phyloP scores from a whole-genome alignment of 441 rosid genomes.

The Eutrema salsugineum region DNA sequence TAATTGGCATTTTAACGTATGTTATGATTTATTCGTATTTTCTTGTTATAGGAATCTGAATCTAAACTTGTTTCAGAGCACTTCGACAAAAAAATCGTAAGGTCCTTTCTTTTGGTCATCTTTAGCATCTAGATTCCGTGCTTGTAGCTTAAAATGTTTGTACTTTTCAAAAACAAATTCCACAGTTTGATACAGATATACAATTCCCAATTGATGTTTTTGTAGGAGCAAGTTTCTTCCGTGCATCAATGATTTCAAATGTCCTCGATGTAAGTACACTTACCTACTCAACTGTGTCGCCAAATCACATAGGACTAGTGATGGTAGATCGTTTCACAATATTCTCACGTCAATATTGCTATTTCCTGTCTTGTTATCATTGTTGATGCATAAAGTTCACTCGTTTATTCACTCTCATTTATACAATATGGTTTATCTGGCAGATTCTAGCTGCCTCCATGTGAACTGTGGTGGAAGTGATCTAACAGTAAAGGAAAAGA shows the following conservation, averaged over 20 bases:
- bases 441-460: conserved; percentile 59
- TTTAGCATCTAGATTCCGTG: not conserved
- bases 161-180: not conserved
- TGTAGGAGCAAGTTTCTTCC: conserved; percentile 51
- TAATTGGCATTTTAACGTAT: conserved; percentile 7
- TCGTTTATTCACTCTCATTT: not conserved
- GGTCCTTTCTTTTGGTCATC: conserved; percentile 27
- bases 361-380: not conserved
- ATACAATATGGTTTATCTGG: conserved; percentile 4
- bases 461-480: conserved; percentile 71
- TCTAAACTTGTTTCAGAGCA: conserved; percentile 68
- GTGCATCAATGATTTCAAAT: conserved; percentile 54
- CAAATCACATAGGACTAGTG: not conserved
- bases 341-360: not conserved
- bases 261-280: conserved; percentile 59
- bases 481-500: conserved; percentile 32
- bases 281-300: not conserved
- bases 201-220: conserved; percentile 8
- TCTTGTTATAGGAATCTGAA: conserved; percentile 58
- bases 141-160: not conserved
- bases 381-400: conserved; percentile 2
- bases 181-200: not conserved
- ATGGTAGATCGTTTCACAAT: not conserved
- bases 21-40: conserved; percentile 13
- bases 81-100: conserved; percentile 47